Conservation (phyloP, 78 protist genomes). For the Planoprotostelium fungivorum region DNA sequence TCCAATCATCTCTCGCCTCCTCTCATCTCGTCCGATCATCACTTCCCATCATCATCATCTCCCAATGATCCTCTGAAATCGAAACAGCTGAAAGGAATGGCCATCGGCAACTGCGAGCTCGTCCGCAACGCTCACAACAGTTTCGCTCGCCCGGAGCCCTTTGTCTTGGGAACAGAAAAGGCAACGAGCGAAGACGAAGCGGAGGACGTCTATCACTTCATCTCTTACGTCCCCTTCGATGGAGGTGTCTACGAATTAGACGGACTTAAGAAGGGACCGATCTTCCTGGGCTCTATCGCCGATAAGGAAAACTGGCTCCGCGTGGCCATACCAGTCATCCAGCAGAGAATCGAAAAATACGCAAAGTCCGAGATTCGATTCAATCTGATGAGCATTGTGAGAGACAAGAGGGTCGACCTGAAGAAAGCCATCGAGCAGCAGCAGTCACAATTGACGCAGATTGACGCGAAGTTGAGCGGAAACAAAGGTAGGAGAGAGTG, state of each 20-base stretch:
- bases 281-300: constrained; percentile 44
- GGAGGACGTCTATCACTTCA: constrained; percentile 90
- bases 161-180: constrained; percentile 40
- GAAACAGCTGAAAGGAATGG: constrained; percentile 67
- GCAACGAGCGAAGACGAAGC: constrained; percentile 66
- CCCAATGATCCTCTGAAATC: neutral
- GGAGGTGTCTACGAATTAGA: constrained; percentile 93
- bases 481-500: too few species aligned
- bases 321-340: constrained; percentile 44
- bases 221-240: constrained; percentile 81
- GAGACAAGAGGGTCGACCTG: constrained; percentile 10
- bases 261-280: constrained; percentile 93
- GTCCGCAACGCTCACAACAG: constrained; percentile 80
- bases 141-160: constrained; percentile 79
- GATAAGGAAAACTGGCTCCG: constrained; percentile 30
- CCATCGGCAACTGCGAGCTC: constrained; percentile 76
- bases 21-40: too few species aligned
- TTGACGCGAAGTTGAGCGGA: neutral
- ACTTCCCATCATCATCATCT: too few species aligned
- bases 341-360: constrained; percentile 67
- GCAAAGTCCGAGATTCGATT: constrained; percentile 77
- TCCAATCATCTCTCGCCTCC: constrained; percentile 6
- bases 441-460: neutral
- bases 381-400: constrained; percentile 83
- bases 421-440: neutral